phyloP scores from a whole-genome alignment of 345 rosid genomes.

The Lepidium didymum region DNA sequence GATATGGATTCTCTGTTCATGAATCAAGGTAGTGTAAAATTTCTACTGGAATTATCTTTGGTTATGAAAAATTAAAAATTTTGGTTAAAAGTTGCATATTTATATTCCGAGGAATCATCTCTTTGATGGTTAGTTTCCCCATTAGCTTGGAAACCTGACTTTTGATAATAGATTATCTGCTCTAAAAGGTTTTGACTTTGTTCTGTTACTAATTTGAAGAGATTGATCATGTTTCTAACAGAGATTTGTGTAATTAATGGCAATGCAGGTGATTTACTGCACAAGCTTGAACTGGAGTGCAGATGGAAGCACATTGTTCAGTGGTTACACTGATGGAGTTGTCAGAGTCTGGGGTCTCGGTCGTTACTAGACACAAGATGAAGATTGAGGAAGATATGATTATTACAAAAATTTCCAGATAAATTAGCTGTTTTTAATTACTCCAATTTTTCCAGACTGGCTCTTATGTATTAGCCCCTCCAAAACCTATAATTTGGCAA shows the following conservation, averaged over 20 bases:
- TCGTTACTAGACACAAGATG: conserved; percentile 36
- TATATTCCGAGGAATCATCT: neutral
- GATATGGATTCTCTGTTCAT: neutral
- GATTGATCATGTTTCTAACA: neutral
- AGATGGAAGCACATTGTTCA: conserved; percentile 83
- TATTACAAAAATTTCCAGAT: neutral
- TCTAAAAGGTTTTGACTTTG: neutral
- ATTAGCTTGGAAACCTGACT: neutral
- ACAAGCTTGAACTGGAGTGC: conserved; percentile 83
- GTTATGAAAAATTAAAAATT: neutral
- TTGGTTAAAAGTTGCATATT: neutral
- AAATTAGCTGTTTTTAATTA: neutral
- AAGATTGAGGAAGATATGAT: neutral
- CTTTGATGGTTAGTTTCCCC: neutral
- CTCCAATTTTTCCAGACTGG: conserved; percentile 12
- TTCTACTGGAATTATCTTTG: neutral
- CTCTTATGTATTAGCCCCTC: neutral
- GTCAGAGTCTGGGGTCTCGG: conserved; percentile 90
- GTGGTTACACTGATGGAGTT: conserved; percentile 85
- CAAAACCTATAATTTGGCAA: conserved; percentile 4
- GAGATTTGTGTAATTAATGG: neutral
- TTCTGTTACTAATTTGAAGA: neutral
- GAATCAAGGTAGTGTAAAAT: neutral
- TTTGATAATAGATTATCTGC: neutral
- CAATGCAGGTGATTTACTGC: conserved; percentile 67